Evolutionary conservation across 1,139 yeast genomes (phyloP), one percentile per base, ranked within the genome.

Genomic region (Saccharomycopsis phalli): DNA sequence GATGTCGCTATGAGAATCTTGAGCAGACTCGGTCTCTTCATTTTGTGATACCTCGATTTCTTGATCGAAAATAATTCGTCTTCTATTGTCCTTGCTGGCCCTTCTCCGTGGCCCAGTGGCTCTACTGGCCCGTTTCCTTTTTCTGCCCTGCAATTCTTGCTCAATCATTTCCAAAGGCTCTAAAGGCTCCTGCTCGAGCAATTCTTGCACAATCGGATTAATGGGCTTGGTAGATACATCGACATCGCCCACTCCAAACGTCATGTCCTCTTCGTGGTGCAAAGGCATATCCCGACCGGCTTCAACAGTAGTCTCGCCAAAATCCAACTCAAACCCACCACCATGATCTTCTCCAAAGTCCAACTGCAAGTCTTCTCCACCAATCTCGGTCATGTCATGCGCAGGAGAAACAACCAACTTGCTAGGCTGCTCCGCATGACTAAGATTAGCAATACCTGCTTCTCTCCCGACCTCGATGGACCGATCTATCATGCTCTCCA

Each of bases 401-500:
- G 18, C 10, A 25, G 23, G 11, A 20, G 33, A 10, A 16, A 16
- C 16, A 23, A 10, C 14, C 8, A n/a, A 14, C n/a, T 27, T 34
- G n/a, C n/a, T n/a, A n/a, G n/a, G n/a, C n/a, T n/a, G n/a, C 4
- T 34, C 28, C 10, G 4, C 26, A 16, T 22, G n/a, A 34, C 5
- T 22, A 21, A 13, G 10, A 7, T 34, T 16, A 11, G 19, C 20
- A 6, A 23, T 6, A 11, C n/a, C 26, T n/a, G 18, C 21, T 28
- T 58, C 57, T 52, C 66, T 60, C 2, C 63, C 64, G 13, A 52
- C 35, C 47, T 61, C 65, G 29, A 60, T 48, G 1, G 63, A 59
- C 29, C 41, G 45, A 34, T 57, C 56, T 40, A 32, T 16, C 26
- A 19, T 38, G 4, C 5, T 30, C 13, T 26, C 42, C 25, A 21